phyloP scores from a whole-genome alignment of 345 rosid species.

The Boechera stricta region DNA sequence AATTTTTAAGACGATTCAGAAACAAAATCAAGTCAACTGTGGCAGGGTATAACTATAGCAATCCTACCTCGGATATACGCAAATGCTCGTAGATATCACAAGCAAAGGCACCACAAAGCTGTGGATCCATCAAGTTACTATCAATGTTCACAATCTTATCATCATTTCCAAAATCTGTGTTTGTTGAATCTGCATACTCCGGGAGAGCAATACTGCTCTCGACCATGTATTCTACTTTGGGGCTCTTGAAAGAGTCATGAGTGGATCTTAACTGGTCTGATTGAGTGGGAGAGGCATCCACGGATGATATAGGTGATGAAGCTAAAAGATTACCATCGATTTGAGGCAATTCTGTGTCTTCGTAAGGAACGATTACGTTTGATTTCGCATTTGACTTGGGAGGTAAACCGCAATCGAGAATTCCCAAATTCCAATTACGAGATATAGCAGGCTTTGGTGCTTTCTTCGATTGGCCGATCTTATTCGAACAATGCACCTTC shows the following conservation, averaged over 20 bases:
- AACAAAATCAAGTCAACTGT: constrained; percentile 23
- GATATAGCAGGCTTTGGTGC: constrained; percentile 32
- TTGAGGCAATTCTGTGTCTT: constrained; percentile 26
- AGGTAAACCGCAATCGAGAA: constrained; percentile 14
- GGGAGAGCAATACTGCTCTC: constrained; percentile 63
- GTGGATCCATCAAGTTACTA: constrained; percentile 46
- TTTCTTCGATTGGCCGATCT: constrained; percentile 31
- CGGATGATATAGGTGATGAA: constrained; percentile 41
- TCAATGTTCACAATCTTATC: constrained; percentile 40
- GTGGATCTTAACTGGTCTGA: constrained; percentile 62
- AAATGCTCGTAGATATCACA: constrained; percentile 50
- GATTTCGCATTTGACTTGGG: constrained; percentile 45
- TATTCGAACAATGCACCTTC: constrained; percentile 39
- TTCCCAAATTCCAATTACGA: constrained; percentile 32
- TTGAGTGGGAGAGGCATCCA: constrained; percentile 62
- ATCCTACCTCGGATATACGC: constrained; percentile 50
- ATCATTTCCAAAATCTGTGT: constrained; percentile 14
- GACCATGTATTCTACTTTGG: constrained; percentile 70
- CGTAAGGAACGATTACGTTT: constrained; percentile 35
- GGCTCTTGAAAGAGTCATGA: constrained; percentile 70
- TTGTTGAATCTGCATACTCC: constrained; percentile 42
- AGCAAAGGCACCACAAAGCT: constrained; percentile 49
- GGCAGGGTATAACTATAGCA: not conserved
- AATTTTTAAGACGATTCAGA: constrained; percentile 9
- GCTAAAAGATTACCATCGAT: constrained; percentile 7